Evolutionary conservation across 2,329 filamentous ascomycete species (phyloP).

Genomic region (Tolypocladium cylindrosporum): DNA sequence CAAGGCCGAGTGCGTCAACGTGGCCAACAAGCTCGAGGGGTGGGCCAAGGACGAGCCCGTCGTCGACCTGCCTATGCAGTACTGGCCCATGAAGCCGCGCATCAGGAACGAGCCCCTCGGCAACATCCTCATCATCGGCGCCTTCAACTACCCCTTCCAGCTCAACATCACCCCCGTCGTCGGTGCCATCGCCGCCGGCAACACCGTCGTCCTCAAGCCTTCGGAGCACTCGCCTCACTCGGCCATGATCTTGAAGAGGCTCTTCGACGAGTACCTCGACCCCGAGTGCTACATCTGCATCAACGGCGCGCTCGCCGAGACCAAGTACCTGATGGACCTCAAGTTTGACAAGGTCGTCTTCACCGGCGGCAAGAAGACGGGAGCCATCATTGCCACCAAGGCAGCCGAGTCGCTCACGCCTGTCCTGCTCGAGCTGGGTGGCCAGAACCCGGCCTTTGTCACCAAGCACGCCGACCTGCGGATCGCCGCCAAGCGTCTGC

Average conservation of each 20-base stretch:
- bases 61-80: constrained; percentile 57
- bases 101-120: constrained; percentile 85
- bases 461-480: constrained; percentile 72
- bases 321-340: constrained; percentile 69
- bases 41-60: constrained; percentile 78
- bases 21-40: constrained; percentile 65
- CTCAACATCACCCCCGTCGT: constrained; percentile 69
- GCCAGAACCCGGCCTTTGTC: constrained; percentile 83
- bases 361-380: constrained; percentile 71
- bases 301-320: constrained; percentile 74
- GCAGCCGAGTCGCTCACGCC: constrained; percentile 85
- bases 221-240: constrained; percentile 71
- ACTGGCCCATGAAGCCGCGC: constrained; percentile 59
- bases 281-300: constrained; percentile 64
- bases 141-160: constrained; percentile 91
- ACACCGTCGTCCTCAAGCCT: constrained; percentile 83
- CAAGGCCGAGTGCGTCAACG: constrained; percentile 71
- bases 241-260: constrained; percentile 69
- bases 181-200: constrained; percentile 86
- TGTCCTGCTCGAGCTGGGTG: constrained; percentile 81
- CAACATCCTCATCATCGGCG: constrained; percentile 72
- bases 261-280: constrained; percentile 69
- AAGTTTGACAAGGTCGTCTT: constrained; percentile 99
- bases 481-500: constrained; percentile 70
- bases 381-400: constrained; percentile 80